Evolutionary conservation across 169 alveolate genomes (phyloP).

Genomic region (Eimeria brunetti): DNA sequence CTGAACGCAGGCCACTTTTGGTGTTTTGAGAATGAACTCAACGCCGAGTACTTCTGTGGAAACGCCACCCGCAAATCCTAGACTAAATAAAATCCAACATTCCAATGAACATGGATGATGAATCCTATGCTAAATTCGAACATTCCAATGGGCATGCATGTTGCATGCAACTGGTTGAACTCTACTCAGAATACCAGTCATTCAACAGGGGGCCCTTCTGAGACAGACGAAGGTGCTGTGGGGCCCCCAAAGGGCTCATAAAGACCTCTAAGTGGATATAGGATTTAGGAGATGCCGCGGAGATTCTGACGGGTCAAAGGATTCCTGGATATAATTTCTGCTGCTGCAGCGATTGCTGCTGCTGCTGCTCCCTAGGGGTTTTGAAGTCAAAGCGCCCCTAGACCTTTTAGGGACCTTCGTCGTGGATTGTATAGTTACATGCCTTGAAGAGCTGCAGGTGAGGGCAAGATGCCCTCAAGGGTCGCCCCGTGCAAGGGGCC

Average conservation of each 20-base stretch:
- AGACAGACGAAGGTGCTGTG: neutral
- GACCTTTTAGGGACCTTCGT: neutral
- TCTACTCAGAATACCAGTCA: neutral
- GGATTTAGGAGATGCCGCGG: neutral
- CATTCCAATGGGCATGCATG: neutral
- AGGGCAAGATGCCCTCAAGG: neutral
- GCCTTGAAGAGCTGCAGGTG: neutral
- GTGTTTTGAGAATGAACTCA: constrained; percentile 29
- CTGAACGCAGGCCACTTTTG: constrained; percentile 17
- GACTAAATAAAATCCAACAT: neutral
- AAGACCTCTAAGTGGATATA: neutral
- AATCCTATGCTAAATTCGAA: too few relatives aligned
- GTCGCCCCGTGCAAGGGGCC: neutral
- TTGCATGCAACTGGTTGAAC: neutral
- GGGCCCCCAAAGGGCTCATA: neutral
- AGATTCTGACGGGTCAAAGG: neutral
- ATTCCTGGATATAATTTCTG: neutral
- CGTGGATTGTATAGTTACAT: neutral
- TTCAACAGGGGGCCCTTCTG: neutral
- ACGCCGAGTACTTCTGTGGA: constrained; percentile 14
- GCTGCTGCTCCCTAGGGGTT: too few relatives aligned
- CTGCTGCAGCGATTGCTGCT: too few relatives aligned
- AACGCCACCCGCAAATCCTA: neutral
- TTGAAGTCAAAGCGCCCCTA: neutral
- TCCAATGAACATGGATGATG: too few relatives aligned